Base-by-base conservation (phyloP, 805 yeast genomes). In the Blastobotrys americana region DNA sequence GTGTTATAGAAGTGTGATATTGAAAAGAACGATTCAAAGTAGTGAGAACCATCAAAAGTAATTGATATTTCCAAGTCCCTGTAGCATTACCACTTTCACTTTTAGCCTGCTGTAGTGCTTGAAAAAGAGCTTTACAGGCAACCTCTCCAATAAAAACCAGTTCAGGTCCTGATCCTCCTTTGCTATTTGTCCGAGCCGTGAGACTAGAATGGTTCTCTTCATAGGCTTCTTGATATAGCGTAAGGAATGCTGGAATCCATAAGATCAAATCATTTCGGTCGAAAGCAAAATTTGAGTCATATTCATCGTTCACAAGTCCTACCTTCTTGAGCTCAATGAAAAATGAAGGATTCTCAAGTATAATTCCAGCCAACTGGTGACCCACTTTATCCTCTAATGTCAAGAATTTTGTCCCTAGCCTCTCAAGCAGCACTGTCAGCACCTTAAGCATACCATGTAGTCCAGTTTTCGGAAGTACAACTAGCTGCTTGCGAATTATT, bases 391-490 rank as follows among this genome's bases (percentile, higher is more conserved):
- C 41, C 25, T 27, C 40, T 18, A 37, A 8, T 5, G 40, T 3
- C 19, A 23, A 40, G 37, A 40, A 31, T 18, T 31, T 23, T 4
- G 25, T 16, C n/a, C 16, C 37, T 8, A 31, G 35, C 9, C 33
- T 15, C 19, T 31, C 27, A 2, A 31, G 4, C 6, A 31, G 10
- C 23, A 21, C 15, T 9, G 9, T 16, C 36, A 40, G 15, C n/a
- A 18, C 36, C 37, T 25, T 18, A 19, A 40, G 21, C 3, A 40
- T 27, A 6, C 23, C 31, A 19, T 33, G 43, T 4, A 18, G 41
- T 19, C 34, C 27, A 16, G 31, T 28, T 3, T 39, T 15, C 4
- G 20, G 36, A 5, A 33, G 10, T 18, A 31, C 16, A 21, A 31
- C 10, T n/a, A 31, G 23, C 8, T 18, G 25, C 19, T 40, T 16